A percentile compares a stretch with the other conserved stretches of the same genome.
These are phyloP conservation scores for Ensete ventricosum DNA, from an alignment of 176 grass and related monocot genomes.

Conservation along the genomic window DNA sequence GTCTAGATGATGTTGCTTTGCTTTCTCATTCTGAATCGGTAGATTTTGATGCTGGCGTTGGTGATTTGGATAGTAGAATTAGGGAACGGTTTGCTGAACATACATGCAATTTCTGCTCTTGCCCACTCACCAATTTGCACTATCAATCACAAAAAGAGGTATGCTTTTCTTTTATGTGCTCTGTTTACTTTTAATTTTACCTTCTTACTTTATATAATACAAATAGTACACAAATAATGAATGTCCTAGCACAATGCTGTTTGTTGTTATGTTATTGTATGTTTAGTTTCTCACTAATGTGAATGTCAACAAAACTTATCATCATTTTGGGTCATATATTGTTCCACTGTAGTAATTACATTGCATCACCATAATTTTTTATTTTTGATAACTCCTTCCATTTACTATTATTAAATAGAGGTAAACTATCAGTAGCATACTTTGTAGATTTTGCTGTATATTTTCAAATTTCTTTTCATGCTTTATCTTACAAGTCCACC, in stretches of 20 bases:
- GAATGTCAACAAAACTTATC: too few relatives aligned
- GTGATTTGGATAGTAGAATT: constrained; percentile 65
- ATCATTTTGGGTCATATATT: not conserved
- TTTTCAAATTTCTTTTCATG: too few relatives aligned
- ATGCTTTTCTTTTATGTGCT: not conserved
- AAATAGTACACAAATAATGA: too few relatives aligned
- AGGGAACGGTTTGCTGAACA: constrained; percentile 56
- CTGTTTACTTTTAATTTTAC: too few relatives aligned
- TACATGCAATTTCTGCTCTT: constrained; percentile 63
- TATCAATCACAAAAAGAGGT: constrained; percentile 93
- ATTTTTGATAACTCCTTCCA: not conserved
- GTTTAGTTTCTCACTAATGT: too few relatives aligned
- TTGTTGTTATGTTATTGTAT: too few relatives aligned
- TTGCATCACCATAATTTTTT: not conserved
- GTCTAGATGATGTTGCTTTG: constrained; percentile 39
- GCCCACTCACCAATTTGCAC: constrained; percentile 47
- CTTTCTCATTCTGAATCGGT: constrained; percentile 25
- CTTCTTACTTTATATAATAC: too few relatives aligned
- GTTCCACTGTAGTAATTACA: not conserved
- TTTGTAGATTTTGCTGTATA: too few relatives aligned
- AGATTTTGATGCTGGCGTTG: constrained; percentile 37
- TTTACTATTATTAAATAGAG: not conserved
- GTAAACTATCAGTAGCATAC: not conserved
- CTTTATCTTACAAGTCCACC: not conserved
- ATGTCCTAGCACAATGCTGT: too few relatives aligned